Percentiles rank a stretch among this genome's conserved stretches.
Evolutionary conservation across 192 early-diverging fungal genomes (phyloP).

Genomic region (Chytriomyces confervae): DNA sequence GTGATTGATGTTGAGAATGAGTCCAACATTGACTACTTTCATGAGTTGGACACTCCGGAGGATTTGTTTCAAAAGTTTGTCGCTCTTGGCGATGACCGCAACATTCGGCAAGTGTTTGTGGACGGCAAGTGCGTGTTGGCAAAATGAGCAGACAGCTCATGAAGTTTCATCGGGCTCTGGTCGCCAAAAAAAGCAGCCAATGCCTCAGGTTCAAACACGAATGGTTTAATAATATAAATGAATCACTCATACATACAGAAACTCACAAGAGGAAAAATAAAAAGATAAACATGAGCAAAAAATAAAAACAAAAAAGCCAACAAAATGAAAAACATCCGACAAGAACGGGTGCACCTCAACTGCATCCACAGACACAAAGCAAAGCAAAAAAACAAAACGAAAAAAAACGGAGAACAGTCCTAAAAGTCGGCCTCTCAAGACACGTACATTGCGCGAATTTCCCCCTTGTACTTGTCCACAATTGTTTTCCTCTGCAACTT

Average conservation of each 20-base stretch:
- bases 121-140: constrained; percentile 54
- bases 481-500: constrained; percentile 89
- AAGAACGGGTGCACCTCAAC: too few relatives aligned
- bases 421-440: background rate
- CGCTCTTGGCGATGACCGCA: constrained; percentile 85
- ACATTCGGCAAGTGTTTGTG: constrained; percentile 81
- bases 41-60: background rate
- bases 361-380: too few relatives aligned
- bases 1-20: constrained; percentile 58
- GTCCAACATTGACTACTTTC: background rate
- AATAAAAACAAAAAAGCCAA: too few relatives aligned
- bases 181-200: too few relatives aligned
- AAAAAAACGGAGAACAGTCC: background rate
- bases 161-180: too few relatives aligned
- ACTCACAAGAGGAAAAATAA: too few relatives aligned
- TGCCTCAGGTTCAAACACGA: too few relatives aligned
- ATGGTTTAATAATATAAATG: too few relatives aligned
- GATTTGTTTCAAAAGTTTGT: constrained; percentile 62
- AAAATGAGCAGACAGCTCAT: background rate
- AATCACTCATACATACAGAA: too few relatives aligned
- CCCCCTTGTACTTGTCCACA: constrained; percentile 62
- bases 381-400: background rate
- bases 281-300: too few relatives aligned
- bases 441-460: constrained; percentile 66
- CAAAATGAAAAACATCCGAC: too few relatives aligned